Conservation (phyloP, 2,329 filamentous ascomycete species). For the Beauveria caledonica region DNA sequence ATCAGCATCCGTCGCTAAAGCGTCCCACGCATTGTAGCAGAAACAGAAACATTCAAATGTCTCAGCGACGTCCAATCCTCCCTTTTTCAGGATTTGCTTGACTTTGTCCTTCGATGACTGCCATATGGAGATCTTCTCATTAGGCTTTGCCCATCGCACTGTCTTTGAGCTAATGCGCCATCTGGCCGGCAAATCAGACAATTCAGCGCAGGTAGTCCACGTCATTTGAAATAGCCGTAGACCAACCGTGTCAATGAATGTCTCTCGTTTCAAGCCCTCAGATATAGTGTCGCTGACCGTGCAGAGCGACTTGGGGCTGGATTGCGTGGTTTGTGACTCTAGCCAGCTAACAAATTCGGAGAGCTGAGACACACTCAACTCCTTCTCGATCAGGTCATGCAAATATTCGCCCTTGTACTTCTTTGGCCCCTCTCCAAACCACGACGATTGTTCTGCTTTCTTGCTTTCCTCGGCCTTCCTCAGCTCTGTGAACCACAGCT, state of each 20-base stretch:
- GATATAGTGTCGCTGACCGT: slow-evolving; percentile 36
- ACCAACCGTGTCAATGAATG: slow-evolving; percentile 34
- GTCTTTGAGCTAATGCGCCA: slow-evolving; percentile 32
- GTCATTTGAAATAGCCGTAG: slow-evolving; percentile 25
- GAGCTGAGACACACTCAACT: slow-evolving; percentile 38
- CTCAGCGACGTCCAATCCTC: slow-evolving; percentile 25
- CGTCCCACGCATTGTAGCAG: slow-evolving; percentile 30
- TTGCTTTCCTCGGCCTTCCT: slow-evolving; percentile 25
- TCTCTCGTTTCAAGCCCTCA: slow-evolving; percentile 32
- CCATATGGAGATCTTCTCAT: slow-evolving; percentile 27
- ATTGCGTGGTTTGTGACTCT: slow-evolving; percentile 20
- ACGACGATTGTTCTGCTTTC: slow-evolving; percentile 22
- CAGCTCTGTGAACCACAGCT: slow-evolving; percentile 38
- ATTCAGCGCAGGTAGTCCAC: slow-evolving; percentile 3
- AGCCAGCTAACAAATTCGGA: slow-evolving; percentile 36
- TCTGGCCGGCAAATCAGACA: slow-evolving; percentile 24
- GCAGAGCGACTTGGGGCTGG: slow-evolving; percentile 26
- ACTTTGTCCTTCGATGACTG: slow-evolving; percentile 23
- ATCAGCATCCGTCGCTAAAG: slow-evolving; percentile 28
- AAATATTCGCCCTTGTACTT: slow-evolving; percentile 15
- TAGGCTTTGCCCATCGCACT: slow-evolving; percentile 25
- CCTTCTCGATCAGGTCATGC: slow-evolving; percentile 29
- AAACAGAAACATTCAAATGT: slow-evolving; percentile 35
- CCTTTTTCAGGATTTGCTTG: slow-evolving; percentile 24
- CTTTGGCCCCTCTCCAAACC: slow-evolving; percentile 22